phyloP scores from a whole-genome alignment of 1,284 basidiomycete species.

The Sporisorium graminicola region DNA sequence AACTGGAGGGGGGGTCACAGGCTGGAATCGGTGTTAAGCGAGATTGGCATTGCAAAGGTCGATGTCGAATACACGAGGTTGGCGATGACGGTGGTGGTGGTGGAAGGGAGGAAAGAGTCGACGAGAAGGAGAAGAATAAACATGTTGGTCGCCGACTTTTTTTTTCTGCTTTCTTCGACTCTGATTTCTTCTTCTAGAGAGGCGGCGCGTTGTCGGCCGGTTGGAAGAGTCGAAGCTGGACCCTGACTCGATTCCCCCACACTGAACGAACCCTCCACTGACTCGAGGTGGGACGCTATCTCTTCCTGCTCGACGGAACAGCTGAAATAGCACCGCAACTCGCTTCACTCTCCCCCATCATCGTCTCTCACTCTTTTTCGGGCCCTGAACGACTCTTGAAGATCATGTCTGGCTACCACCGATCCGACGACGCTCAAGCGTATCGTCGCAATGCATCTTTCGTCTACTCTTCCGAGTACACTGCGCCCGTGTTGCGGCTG shows the following conservation, averaged over 20 bases:
- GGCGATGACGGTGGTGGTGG: constrained; percentile 2
- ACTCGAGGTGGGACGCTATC: background rate
- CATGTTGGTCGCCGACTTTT: constrained; percentile 2
- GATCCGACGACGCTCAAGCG: constrained; percentile 42
- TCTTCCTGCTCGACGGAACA: background rate
- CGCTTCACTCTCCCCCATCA: background rate
- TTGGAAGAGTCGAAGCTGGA: constrained; percentile 10
- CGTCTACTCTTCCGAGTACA: constrained; percentile 48
- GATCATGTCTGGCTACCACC: constrained; percentile 12
- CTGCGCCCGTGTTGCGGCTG: constrained; percentile 36
- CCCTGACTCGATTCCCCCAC: constrained; percentile 18
- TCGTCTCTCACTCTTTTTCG: background rate
- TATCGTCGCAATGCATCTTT: constrained; percentile 53
- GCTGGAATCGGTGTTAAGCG: background rate
- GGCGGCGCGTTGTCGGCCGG: constrained; percentile 4
- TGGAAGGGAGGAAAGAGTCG: background rate
- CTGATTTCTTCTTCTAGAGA: background rate
- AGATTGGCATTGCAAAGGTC: background rate
- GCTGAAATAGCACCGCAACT: background rate
- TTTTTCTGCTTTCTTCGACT: background rate
- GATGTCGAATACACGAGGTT: background rate
- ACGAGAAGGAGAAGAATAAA: background rate
- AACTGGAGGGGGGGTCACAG: background rate
- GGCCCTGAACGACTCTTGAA: background rate
- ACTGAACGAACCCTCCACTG: background rate